phyloP scores from a whole-genome alignment of 257 asterid genomes.

The Pogostemon cablin region DNA sequence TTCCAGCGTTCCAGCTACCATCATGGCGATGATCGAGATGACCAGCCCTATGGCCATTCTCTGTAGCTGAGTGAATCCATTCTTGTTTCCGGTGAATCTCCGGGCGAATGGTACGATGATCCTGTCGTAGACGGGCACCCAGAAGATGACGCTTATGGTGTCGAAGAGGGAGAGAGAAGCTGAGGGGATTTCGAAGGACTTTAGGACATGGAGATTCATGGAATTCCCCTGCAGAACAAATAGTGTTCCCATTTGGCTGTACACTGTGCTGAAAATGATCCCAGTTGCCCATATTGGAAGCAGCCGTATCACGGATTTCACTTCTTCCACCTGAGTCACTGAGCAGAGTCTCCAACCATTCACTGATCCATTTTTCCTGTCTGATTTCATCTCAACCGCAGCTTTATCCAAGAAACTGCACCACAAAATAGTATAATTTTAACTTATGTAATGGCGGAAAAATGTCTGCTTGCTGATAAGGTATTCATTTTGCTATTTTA shows the following conservation, averaged over 20 bases:
- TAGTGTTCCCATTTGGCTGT: slow-evolving; percentile 72
- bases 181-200: slow-evolving; percentile 57
- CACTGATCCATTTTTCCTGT: slow-evolving; percentile 37
- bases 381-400: slow-evolving; percentile 61
- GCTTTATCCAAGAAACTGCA: slow-evolving; percentile 73
- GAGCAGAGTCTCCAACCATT: slow-evolving; percentile 64
- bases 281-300: slow-evolving; percentile 74
- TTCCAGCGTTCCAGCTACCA: slow-evolving; percentile 52
- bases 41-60: slow-evolving; percentile 63
- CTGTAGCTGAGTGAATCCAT: slow-evolving; percentile 74
- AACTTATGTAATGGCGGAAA: too few relatives aligned
- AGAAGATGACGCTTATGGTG: slow-evolving; percentile 61
- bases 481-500: too few relatives aligned
- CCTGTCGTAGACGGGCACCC: slow-evolving; percentile 66
- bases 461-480: too few relatives aligned
- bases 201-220: slow-evolving; percentile 48
- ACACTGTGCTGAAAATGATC: slow-evolving; percentile 59
- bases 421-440: background rate
- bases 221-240: slow-evolving; percentile 72
- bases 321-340: slow-evolving; percentile 72
- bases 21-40: slow-evolving; percentile 61
- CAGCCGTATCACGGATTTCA: slow-evolving; percentile 52
- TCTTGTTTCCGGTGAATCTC: slow-evolving; percentile 51
- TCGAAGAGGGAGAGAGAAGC: slow-evolving; percentile 67
- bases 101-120: slow-evolving; percentile 53